Evolutionary conservation across 2,329 filamentous ascomycete genomes (phyloP), one percentile per base, ranked within the genome.

Genomic region (Alternaria angustiovoidea): DNA sequence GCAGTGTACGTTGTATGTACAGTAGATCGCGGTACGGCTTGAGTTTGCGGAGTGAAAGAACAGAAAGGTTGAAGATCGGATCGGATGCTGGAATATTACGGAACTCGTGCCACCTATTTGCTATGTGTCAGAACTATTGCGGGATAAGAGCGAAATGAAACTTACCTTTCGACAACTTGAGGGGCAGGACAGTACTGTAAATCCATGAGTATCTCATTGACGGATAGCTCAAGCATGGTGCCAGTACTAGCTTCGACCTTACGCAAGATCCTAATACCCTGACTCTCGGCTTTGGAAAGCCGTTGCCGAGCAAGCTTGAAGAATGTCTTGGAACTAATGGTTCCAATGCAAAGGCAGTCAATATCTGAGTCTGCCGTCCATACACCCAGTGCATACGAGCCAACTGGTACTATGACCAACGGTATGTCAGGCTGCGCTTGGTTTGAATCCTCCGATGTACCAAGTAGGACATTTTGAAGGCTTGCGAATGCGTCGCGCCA

Each of bases 121-220:
- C 18, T 12, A 12, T 5, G 9, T 44, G 39, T 72, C 24, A 68
- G 65, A 26, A 58, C 8, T 28, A 47, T 5, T 12, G 26, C 5
- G 26, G 32, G 7, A 14, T 12, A 24, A 46, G 6, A 3, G 8
- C 2, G 44, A 36, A n/a, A 16, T 20, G 4, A 36, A 20, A 44
- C 59, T 60, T 71, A 82, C 79, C 80, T 82, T 71, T 88, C 82
- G 3, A 86, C 81, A 43, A 91, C 78, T 30, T 79, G 78, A 3
- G 82, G 78, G 2, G 88, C 86, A 6, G 87, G 83, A 64, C 88
- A 90, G 71, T 91, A 91, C 61, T 90, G 88, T 49, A 92, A 76
- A 70, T 91, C 87, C 67, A 89, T 81, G 62, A 82, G 87, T 66
- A 90, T 79, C 9, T 82, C 84, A 4, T 78, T 72, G n/a, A 90